Base-by-base conservation (phyloP, 2,329 filamentous ascomycete genomes). In the Dryadomyces quercivorus region DNA sequence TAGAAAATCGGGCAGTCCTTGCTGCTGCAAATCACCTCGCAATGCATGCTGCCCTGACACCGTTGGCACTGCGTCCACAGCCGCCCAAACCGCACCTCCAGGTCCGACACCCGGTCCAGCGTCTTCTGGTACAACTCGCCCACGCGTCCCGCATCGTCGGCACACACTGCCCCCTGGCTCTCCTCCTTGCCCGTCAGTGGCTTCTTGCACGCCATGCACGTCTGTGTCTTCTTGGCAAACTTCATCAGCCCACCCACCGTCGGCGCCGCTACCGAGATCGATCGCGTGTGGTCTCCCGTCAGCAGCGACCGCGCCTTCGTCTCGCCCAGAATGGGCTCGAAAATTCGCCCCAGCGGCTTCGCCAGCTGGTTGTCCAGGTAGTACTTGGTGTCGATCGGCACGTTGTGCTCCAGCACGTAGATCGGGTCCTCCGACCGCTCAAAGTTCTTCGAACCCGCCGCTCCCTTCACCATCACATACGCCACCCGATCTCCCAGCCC, bases 1-100 rank as follows among this genome's bases (percentile, higher is more conserved):
- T 98, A 98, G 70, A 98, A 98, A 64, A 98, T 98, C 1, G 93
- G 93, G 66, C 93, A 98, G 73, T 98, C 93, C 68, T 90, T 87
- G 67, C 86, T 92, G 59, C 86, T 91, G 74, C 93, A 98, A 62
- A 98, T 97, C 54, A 98, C 94, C 69, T 98, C 93, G 68, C 89
- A 93, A 72, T 98, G 93, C 79, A 98, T 86, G 72, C 90, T 96
- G 54, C 91, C 93, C 72, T 98, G 93, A 68, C 93, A 98, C 45
- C 93, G 78, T 73, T 98, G 93, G 67, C 93, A 98, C 70, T 98
- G 93, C 50, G 93, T 98, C 93, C 93, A 98, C 52, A 98, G 76
- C 51, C 93, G 77, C 6, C 89, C 86, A 66, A 98, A 98, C 5
- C 90, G 77, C 34, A 98, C 86, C 67, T 98, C 93, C 10, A 98